Conservation (phyloP, 2,329 filamentous ascomycete species). For the Epichloe sibirici region DNA sequence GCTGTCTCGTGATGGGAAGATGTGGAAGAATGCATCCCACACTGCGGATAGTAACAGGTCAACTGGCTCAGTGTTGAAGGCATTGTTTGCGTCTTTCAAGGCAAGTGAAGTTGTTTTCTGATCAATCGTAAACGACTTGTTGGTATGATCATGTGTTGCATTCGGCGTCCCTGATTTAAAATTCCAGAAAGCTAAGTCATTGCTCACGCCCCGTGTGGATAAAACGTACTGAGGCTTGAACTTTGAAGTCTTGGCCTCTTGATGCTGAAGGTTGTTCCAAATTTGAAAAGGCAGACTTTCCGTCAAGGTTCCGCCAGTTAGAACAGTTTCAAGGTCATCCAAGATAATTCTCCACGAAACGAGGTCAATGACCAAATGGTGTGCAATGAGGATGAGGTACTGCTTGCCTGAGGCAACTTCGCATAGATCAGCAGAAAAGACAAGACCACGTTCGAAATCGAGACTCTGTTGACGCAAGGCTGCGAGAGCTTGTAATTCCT, state of each 20-base stretch:
- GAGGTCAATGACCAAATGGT: constrained; percentile 30
- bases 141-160: constrained; percentile 2
- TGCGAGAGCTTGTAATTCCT: background rate
- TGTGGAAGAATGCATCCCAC: constrained; percentile 16
- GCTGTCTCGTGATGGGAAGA: constrained; percentile 16
- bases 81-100: constrained; percentile 8
- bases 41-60: constrained; percentile 21
- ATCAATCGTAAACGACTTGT: constrained; percentile 1
- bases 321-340: constrained; percentile 28
- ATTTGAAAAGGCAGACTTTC: constrained; percentile 9
- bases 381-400: constrained; percentile 19
- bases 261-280: constrained; percentile 22
- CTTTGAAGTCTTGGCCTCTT: constrained; percentile 12
- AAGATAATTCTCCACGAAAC: constrained; percentile 33
- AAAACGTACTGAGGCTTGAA: background rate
- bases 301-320: constrained; percentile 12
- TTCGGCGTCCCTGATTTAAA: background rate
- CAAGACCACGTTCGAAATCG: background rate
- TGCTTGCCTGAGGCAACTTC: constrained; percentile 9
- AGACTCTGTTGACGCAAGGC: background rate
- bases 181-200: constrained; percentile 1
- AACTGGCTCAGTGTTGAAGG: constrained; percentile 13
- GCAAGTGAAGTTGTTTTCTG: constrained; percentile 3
- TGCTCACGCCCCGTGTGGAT: background rate
- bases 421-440: constrained; percentile 5